Conservation (phyloP, 1,284 basidiomycete genomes). For the Irpex lacteus region DNA sequence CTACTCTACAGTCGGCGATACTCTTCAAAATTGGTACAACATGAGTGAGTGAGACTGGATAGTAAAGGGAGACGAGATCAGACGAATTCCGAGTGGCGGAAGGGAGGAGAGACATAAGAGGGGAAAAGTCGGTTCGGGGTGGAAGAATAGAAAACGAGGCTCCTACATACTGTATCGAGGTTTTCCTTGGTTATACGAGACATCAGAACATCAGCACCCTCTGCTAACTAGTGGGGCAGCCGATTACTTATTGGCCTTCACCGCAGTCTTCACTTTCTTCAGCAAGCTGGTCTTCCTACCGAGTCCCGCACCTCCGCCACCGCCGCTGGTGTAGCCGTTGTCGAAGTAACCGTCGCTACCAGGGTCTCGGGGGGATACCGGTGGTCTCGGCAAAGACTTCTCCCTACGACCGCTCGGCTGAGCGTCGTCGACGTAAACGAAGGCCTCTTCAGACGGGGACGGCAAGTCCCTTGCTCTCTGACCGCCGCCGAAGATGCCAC, state of each 20-base stretch:
- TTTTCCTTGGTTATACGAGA: background rate
- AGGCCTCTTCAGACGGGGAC: constrained; percentile 39
- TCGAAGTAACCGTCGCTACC: constrained; percentile 50
- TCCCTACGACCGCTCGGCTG: constrained; percentile 34
- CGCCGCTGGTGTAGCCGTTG: constrained; percentile 29
- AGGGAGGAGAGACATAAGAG: background rate
- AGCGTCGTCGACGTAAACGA: constrained; percentile 59
- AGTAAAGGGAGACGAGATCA: background rate
- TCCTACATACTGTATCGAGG: background rate
- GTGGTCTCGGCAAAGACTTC: constrained; percentile 66
- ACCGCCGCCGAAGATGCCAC: constrained; percentile 52
- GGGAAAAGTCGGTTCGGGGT: background rate
- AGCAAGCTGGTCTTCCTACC: constrained; percentile 75
- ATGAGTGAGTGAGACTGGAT: background rate
- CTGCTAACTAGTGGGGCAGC: background rate
- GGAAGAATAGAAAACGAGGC: background rate
- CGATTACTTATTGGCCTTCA: constrained; percentile 36
- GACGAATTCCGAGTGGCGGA: background rate
- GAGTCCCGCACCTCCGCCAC: constrained; percentile 38
- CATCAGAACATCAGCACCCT: background rate
- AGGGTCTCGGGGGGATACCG: constrained; percentile 33
- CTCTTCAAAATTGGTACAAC: constrained; percentile 1
- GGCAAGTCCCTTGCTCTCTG: constrained; percentile 21
- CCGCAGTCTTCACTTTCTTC: constrained; percentile 73
- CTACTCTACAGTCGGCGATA: constrained; percentile 14